Percentiles rank a stretch among this genome's conserved stretches.
phyloP scores from a whole-genome alignment of 495 filamentous ascomycete genomes.

The Aspergillus indologenus region DNA sequence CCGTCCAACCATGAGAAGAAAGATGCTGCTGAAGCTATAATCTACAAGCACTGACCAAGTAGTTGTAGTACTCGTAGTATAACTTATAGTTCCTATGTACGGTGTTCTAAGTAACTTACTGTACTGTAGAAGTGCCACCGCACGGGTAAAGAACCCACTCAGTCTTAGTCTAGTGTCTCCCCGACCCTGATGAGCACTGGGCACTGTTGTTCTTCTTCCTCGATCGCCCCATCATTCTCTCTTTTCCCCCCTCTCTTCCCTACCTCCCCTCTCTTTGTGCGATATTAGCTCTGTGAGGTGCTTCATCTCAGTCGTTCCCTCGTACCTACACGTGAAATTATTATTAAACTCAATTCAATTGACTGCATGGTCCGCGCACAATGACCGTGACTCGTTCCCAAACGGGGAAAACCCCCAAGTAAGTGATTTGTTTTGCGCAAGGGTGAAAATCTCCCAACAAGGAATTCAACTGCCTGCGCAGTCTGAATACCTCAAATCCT shows the following conservation, averaged over 20 bases:
- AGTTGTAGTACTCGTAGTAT: no score
- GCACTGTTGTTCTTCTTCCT: slow-evolving; percentile 13
- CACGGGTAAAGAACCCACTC: no score
- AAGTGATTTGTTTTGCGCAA: slow-evolving; percentile 27
- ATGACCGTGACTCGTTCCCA: slow-evolving; percentile 51
- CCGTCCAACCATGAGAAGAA: no score
- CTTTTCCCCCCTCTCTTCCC: slow-evolving; percentile 12
- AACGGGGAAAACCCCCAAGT: slow-evolving; percentile 51
- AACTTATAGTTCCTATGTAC: no score
- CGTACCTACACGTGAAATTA: no score
- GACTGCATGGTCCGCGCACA: slow-evolving; percentile 24
- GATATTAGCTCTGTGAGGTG: no score
- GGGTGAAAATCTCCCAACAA: slow-evolving; percentile 18
- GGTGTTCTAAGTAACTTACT: no score
- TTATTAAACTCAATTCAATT: slow-evolving; percentile 1
- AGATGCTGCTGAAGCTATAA: no score
- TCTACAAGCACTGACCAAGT: no score
- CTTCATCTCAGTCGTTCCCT: slow-evolving; percentile 12
- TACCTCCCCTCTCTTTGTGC: slow-evolving; percentile 16
- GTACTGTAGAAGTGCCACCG: no score
- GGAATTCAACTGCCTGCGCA: slow-evolving; percentile 2
- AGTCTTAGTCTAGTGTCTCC: no score
- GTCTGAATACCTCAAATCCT: neutral
- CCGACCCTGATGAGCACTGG: no score
- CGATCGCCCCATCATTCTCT: slow-evolving; percentile 12